Percentiles rank a stretch among this genome's conserved stretches.
These are phyloP conservation scores for Coniochaeta prunicola DNA, from an alignment of 2,329 filamentous ascomycete genomes.

Conservation along the genomic window DNA sequence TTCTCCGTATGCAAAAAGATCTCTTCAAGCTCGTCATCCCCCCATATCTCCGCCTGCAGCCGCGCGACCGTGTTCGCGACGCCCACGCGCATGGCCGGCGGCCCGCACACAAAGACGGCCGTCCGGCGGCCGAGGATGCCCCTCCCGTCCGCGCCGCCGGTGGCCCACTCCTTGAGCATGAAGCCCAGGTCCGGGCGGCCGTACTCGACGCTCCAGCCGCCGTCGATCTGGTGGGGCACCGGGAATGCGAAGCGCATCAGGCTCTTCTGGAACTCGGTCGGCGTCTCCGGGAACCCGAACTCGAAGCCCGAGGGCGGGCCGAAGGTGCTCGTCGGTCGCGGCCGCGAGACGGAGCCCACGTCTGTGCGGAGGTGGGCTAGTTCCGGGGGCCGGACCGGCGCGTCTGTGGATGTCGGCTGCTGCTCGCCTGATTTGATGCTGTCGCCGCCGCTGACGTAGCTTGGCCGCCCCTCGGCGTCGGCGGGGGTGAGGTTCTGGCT, in stretches of 20 bases:
- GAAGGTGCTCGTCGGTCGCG: conserved; percentile 48
- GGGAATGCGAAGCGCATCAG: conserved; percentile 88
- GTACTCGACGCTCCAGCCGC: conserved; percentile 89
- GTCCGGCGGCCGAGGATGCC: conserved; percentile 72
- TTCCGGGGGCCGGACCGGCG: conserved; percentile 36
- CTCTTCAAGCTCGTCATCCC: conserved; percentile 71
- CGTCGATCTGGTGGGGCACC: conserved; percentile 57
- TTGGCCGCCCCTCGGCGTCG: conserved; percentile 12
- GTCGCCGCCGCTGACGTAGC: conserved; percentile 9
- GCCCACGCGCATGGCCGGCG: conserved; percentile 77
- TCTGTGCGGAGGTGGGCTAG: conserved; percentile 50
- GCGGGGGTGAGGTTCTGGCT: conserved; percentile 17
- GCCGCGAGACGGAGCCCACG: conserved; percentile 19
- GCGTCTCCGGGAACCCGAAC: conserved; percentile 76
- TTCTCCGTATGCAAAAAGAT: conserved; percentile 94
- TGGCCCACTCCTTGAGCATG: conserved; percentile 77
- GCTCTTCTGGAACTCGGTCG: conserved; percentile 81
- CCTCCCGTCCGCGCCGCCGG: conserved; percentile 56
- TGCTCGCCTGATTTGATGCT: conserved; percentile 4
- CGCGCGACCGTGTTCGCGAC: conserved; percentile 80
- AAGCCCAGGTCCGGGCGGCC: conserved; percentile 81
- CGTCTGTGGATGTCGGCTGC: conserved; percentile 1
- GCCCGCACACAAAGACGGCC: conserved; percentile 90
- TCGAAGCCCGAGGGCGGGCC: conserved; percentile 60
- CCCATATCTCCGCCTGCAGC: conserved; percentile 78